Base-by-base conservation (phyloP, 2,329 filamentous ascomycete genomes). In the Emergomyces africanus region DNA sequence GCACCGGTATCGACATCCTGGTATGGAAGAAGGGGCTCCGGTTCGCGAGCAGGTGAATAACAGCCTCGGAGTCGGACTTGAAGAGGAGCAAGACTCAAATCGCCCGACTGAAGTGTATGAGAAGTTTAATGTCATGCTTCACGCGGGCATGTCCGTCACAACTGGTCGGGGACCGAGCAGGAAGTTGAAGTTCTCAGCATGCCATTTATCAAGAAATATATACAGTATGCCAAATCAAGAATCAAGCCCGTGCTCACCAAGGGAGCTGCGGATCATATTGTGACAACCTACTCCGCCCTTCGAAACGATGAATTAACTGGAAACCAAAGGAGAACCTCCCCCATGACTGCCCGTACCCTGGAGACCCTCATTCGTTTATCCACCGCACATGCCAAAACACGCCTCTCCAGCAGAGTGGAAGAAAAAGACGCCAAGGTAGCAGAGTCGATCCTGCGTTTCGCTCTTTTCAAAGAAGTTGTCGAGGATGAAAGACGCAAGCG, bases 161-260 rank as follows among this genome's bases (percentile, higher is more conserved):
- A 80, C 85, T 14, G 87, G 88, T 10, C 83, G 89, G 44, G 88
- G 89, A 12, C 77, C 86, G 30, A 84, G 83, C 66, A 88, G 88
- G 72, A 87, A 64, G 83, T 88, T 5, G 90, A 96, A 71, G 89
- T 99, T 15, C 79, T 99, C 58, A 95, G 89, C 75, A 96, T 99
- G 61, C 89, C 91, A 0, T 99, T 99, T 75, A 90, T 99, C 79
- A 99, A 99, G 78, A 99, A 99, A 76, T 99, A 96, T 73, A 95
- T 99, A 51, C 94, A 99, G 71, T 99, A 99, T 72, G 90, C 94
- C 64, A 99, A 99, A 78, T 88, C 83, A 41, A 81, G 94, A 69
- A 82, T 96, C 68, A 95, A 90, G 81, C 94, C 94, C 0, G 79
- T 95, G 46, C 78, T 99, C 62, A 96, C 91, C 0, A 90, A 94